Evolutionary conservation across 2,329 filamentous ascomycete genomes (phyloP), one percentile per base, ranked within the genome.

Genomic region (Colletotrichum sp.): DNA sequence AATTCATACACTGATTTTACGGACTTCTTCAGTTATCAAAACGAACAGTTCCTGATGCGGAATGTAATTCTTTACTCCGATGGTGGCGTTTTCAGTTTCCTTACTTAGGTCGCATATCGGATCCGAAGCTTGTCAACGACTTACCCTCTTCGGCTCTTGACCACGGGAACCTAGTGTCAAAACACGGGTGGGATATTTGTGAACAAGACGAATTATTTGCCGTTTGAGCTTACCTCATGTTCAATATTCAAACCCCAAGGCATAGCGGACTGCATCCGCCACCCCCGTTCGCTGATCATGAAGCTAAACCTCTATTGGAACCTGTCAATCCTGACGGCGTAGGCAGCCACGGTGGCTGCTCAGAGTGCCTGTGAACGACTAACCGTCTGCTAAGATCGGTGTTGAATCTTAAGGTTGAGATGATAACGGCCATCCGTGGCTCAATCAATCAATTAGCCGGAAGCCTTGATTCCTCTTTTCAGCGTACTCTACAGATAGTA

Each of bases 141-240:
- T 52, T 52, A 3, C 44, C 44, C 44, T 52, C n/a, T 52, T 52
- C 44, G 44, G 44, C 44, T 52, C 44, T 21, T 52, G n/a, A 52
- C n/a, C 44, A 13, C 44, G 44, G 44, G n/a, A 52, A 12, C n/a
- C 10, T 12, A 21, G n/a, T 52, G 44, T 52, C 44, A 52, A 13
- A 21, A 13, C n/a, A 49, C 12, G n/a, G 10, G 44, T 52, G n/a
- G n/a, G 6, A 52, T 0, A 3, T 21, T 52, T 7, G 2, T 2
- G 44, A 52, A 21, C n/a, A 52, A 52, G n/a, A 52, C n/a, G 10
- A 21, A 21, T 7, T 49, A 13, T 49, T 12, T 21, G 10, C 2
- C 44, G 18, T 52, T 52, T 21, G n/a, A 52, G 44, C 10, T 52
- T 52, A 13, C 44, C 44, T 52, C 44, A 21, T 52, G n/a, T 52